Base-by-base conservation (phyloP, 2,329 filamentous ascomycete species). In the Lachnellula suecica region DNA sequence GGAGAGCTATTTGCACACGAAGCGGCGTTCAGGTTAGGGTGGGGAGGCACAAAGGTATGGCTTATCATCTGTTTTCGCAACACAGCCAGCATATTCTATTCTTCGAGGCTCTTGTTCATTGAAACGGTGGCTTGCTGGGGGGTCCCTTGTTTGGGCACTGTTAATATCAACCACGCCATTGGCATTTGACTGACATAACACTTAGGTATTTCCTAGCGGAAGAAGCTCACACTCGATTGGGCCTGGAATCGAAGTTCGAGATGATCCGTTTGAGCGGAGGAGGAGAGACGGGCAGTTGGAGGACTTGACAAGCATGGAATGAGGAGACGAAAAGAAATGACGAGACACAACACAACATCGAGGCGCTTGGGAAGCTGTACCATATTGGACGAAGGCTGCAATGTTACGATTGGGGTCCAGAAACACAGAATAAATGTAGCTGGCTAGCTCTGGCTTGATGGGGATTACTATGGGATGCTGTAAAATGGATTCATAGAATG, bases 1-100 rank as follows among this genome's bases (percentile, higher is more conserved):
- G 94, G 94, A 62, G 94, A 99, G 74, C 74, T 99, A 47, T 93
- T 99, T 71, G 94, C 94, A 49, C 94, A 99, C 68, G 94, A 99
- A 75, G 87, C 90, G 46, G 94, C 94, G 2, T 99, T 93, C 68
- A 79, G 93, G 65, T 75, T 97, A 63, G 94, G 94, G 55, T 99
- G 94, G 94, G 86, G 88, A 59, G 87, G 87, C 49, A 97, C 94
- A 54, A 96, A 94, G 84, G 94, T 97, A 79, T 43, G 81, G 25
- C 20, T 47, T 24, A 19, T 37, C 11, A 24, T 23, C 49, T n/a
- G 13, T 38, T 13, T 29, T 29, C 13, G 9, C 11, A 24, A 7
- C 13, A n/a, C 2, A 13, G 19, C 7, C 15, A 1, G 15, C 22
- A 22, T n/a, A 25, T 24, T 5, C 11, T 23, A 13, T 20, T 10